Percentiles rank a stretch among this genome's conserved stretches.
Conservation (phyloP, 139 green algal species). For the Chlamydomonas incerta region DNA sequence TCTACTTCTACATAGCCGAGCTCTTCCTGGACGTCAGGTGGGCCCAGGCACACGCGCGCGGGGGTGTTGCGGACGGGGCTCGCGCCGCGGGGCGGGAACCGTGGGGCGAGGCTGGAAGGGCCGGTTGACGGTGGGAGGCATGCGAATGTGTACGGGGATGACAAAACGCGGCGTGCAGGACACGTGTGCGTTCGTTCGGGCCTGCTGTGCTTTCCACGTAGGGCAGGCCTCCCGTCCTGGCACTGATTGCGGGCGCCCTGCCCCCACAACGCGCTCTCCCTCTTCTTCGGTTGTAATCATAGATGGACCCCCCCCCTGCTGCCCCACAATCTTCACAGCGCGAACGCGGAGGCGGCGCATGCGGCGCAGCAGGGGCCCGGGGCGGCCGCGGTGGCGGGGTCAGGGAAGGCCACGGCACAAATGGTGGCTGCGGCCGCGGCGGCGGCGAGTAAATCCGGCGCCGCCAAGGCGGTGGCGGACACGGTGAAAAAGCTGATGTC, state of each 20-base stretch:
- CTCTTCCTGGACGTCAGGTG: slow-evolving; percentile 39
- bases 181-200: too few relatives aligned
- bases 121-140: background rate
- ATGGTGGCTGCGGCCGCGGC: background rate
- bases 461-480: background rate
- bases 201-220: too few relatives aligned
- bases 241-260: too few relatives aligned
- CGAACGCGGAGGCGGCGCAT: background rate
- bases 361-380: too few relatives aligned
- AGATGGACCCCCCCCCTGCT: too few relatives aligned
- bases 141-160: background rate
- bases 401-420: background rate
- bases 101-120: too few relatives aligned
- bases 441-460: background rate
- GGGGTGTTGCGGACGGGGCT: background rate
- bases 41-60: background rate
- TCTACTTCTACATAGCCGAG: slow-evolving; percentile 76
- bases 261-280: too few relatives aligned
- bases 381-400: background rate
- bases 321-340: background rate
- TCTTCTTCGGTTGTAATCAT: too few relatives aligned
- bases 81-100: background rate
- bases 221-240: too few relatives aligned
- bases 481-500: slow-evolving; percentile 4
- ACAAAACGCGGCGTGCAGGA: too few relatives aligned